Conservation (phyloP, 2,329 filamentous ascomycete species). For the Epichloe sp. region DNA sequence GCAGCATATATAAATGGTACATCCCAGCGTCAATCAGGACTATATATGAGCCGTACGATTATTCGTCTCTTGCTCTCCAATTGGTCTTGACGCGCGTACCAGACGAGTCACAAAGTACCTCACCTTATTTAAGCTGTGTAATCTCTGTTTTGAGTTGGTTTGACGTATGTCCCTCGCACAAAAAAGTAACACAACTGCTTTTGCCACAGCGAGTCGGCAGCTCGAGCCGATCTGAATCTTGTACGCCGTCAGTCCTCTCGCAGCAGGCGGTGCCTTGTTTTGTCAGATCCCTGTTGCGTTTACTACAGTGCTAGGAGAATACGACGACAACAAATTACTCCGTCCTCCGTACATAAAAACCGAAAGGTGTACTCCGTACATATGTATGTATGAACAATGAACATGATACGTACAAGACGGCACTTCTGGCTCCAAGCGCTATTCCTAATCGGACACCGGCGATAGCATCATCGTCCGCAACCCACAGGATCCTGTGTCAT, state of each 20-base stretch:
- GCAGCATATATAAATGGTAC: background rate
- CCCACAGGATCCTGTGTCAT: background rate
- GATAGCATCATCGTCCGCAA: background rate
- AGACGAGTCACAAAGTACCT: background rate
- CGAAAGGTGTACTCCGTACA: background rate
- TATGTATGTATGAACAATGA: background rate
- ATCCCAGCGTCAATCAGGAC: background rate
- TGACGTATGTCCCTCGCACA: background rate
- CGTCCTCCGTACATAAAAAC: too few species aligned
- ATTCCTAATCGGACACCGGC: background rate
- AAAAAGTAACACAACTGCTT: background rate
- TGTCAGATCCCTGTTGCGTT: background rate
- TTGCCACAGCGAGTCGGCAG: constrained; percentile 2
- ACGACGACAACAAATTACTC: background rate
- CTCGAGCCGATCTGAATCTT: constrained; percentile 3
- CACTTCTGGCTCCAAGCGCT: background rate
- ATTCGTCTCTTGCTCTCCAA: background rate
- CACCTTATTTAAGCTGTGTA: background rate
- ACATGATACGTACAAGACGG: too few species aligned
- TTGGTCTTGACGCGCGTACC: background rate
- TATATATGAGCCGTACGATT: background rate
- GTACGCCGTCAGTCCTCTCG: background rate
- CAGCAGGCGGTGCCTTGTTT: background rate
- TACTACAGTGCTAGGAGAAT: background rate
- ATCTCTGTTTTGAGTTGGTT: background rate